These are phyloP conservation scores for Trichophyton mentagrophytes DNA, from an alignment of 2,329 filamentous ascomycete genomes.

Conservation along the genomic window DNA sequence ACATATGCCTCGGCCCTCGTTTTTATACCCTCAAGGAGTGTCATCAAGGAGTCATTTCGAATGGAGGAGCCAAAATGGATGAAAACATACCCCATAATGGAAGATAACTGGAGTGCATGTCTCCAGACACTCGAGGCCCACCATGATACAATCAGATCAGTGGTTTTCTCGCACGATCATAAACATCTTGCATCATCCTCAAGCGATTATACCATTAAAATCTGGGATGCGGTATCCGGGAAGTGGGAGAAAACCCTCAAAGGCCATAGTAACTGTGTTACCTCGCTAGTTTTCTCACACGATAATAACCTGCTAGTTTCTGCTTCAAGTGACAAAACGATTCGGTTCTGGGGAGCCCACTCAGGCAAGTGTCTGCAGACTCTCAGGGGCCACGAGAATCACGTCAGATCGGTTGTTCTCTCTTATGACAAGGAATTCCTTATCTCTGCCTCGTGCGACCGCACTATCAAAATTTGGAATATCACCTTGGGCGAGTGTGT, in stretches of 20 bases:
- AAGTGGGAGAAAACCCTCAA: background rate
- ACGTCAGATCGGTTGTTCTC: background rate
- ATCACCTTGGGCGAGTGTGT: background rate
- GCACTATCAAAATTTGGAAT: conserved; percentile 4
- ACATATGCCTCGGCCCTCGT: background rate
- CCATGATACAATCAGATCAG: background rate
- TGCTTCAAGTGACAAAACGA: background rate
- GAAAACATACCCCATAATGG: background rate
- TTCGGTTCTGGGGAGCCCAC: too few species aligned
- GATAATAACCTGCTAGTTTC: background rate
- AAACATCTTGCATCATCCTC: background rate
- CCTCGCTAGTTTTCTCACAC: background rate
- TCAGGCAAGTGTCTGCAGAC: background rate
- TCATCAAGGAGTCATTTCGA: background rate
- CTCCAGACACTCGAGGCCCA: conserved; percentile 2
- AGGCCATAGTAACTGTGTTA: background rate
- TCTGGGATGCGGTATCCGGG: conserved; percentile 2
- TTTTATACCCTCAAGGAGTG: background rate
- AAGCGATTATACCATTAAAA: background rate
- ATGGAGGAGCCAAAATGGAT: conserved; percentile 3
- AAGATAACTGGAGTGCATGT: conserved; percentile 2
- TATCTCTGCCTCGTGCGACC: background rate
- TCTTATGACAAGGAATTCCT: background rate
- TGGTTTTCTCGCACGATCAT: background rate
- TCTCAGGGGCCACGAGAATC: background rate